Percentiles rank a stretch among this genome's conserved stretches.
These are phyloP conservation scores for Sphaerulina musiva DNA, from an alignment of 2,329 filamentous ascomycete genomes.

Conservation along the genomic window DNA sequence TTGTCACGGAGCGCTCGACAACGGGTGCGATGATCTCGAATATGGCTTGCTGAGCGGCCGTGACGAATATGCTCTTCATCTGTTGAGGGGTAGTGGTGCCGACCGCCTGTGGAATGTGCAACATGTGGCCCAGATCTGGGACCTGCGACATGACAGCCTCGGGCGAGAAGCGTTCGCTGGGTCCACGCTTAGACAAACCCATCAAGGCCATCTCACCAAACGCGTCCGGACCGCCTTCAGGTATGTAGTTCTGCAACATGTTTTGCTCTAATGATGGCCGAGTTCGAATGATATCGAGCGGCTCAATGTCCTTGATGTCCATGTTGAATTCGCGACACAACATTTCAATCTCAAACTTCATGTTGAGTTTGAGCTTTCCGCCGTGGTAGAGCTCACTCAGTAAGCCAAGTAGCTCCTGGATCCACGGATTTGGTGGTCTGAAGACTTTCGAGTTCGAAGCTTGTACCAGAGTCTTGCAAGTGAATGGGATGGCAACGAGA, in stretches of 20 bases:
- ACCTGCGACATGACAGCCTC: slow-evolving; percentile 71
- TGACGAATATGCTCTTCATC: slow-evolving; percentile 67
- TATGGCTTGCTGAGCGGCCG: slow-evolving; percentile 80
- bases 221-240: slow-evolving; percentile 55
- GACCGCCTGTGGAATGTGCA: slow-evolving; percentile 70
- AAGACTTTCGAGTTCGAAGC: slow-evolving; percentile 82
- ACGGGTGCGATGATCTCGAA: slow-evolving; percentile 96
- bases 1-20: slow-evolving; percentile 94
- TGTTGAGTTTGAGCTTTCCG: slow-evolving; percentile 87
- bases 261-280: slow-evolving; percentile 43
- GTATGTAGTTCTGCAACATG: slow-evolving; percentile 35
- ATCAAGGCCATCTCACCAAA: slow-evolving; percentile 75
- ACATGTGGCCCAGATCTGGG: slow-evolving; percentile 71
- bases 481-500: slow-evolving; percentile 89
- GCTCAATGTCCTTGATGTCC: slow-evolving; percentile 88
- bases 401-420: slow-evolving; percentile 90
- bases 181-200: slow-evolving; percentile 55
- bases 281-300: slow-evolving; percentile 77
- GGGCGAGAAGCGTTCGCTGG: slow-evolving; percentile 66
- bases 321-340: slow-evolving; percentile 85
- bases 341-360: slow-evolving; percentile 98
- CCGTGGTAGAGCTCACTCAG: slow-evolving; percentile 91
- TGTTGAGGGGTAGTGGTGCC: slow-evolving; percentile 67
- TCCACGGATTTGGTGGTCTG: slow-evolving; percentile 90
- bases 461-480: slow-evolving; percentile 89